Evolutionary conservation across 1,284 basidiomycete genomes (phyloP), one percentile per base, ranked within the genome.

Genomic region (Tilletia walkeri): DNA sequence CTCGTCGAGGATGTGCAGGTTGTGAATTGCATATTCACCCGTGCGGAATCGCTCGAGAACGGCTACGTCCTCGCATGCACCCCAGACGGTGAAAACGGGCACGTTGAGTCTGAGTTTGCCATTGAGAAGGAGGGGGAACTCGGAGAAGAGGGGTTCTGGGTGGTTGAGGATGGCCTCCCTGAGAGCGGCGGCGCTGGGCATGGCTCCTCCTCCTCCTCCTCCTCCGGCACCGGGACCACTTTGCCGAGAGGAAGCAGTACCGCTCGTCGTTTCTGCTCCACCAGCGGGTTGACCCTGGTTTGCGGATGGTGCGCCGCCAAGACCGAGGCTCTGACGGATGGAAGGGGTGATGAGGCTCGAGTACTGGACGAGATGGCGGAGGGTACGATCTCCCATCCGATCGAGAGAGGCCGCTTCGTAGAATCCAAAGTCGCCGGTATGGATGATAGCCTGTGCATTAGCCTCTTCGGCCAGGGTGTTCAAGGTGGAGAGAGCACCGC

Each of bases 351-450:
- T 92, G 73, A 98, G 90, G n/a, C 95, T 94, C 18, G 95, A 97
- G 86, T 99, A 99, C 88, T 93, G 93, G 41, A 96, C 91, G 71
- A 98, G 89, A 85, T 99, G 96, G 78, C 94, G 91, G 24, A 99
- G 90, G 54, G 95, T 85, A 65, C 80, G 89, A 88, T 96, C 94
- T 81, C 91, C 92, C 86, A 98, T 95, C 75, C 93, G 88, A 50
- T 91, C 91, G 68, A 96, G 86, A 83, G 91, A 94, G 72, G 88
- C 88, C 24, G 88, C 86, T 84, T 94, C 93, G 85, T 96, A 96
- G 85, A 99, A 97, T 70, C 96, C 96, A 90, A 99, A 99, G 87
- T 99, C 96, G 70, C 96, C 96, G 0, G 95, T 97, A 85, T 99
- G 95, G 74, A 99, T 93, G 84, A 99, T 91, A 63, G 78, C 81